phyloP scores from a whole-genome alignment of 2,329 filamentous ascomycete genomes.

The Anthostomella pinea region DNA sequence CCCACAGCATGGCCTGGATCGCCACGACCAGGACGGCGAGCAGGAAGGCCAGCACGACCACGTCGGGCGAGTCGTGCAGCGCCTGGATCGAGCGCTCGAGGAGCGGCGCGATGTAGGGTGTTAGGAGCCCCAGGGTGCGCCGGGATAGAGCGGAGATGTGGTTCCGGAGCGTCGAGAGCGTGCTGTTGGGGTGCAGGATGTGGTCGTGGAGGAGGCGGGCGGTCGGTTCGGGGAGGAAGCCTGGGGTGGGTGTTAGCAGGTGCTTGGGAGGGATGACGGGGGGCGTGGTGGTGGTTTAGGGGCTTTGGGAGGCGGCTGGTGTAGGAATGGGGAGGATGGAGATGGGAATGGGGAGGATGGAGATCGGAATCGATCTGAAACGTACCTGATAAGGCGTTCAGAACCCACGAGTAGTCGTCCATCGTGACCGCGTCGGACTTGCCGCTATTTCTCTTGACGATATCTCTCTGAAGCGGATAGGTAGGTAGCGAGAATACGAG shows the following conservation, averaged over 20 bases:
- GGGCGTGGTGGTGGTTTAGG: not conserved
- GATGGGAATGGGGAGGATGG: too few species aligned
- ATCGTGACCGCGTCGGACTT: too few species aligned
- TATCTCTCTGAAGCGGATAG: too few species aligned
- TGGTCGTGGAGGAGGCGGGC: constrained; percentile 44
- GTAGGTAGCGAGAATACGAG: too few species aligned
- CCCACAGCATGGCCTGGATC: constrained; percentile 66
- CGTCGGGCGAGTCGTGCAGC: constrained; percentile 40
- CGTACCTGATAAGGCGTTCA: too few species aligned
- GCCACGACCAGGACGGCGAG: constrained; percentile 56
- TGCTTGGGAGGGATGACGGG: constrained; percentile 2
- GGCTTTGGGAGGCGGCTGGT: not conserved
- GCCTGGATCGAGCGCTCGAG: constrained; percentile 37
- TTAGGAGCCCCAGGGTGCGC: constrained; percentile 26
- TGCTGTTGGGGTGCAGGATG: constrained; percentile 44
- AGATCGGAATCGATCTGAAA: too few species aligned
- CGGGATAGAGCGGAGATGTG: constrained; percentile 31
- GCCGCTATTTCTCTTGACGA: too few species aligned
- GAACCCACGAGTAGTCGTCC: too few species aligned
- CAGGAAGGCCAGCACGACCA: constrained; percentile 44
- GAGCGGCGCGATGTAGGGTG: constrained; percentile 42
- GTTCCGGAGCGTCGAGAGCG: constrained; percentile 40
- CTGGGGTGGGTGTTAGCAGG: constrained; percentile 15
- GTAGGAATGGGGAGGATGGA: too few species aligned
- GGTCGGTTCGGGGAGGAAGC: constrained; percentile 44